These are phyloP conservation scores for Populus trichocarpa DNA, from an alignment of 441 rosid genomes.

Conservation along the genomic window DNA sequence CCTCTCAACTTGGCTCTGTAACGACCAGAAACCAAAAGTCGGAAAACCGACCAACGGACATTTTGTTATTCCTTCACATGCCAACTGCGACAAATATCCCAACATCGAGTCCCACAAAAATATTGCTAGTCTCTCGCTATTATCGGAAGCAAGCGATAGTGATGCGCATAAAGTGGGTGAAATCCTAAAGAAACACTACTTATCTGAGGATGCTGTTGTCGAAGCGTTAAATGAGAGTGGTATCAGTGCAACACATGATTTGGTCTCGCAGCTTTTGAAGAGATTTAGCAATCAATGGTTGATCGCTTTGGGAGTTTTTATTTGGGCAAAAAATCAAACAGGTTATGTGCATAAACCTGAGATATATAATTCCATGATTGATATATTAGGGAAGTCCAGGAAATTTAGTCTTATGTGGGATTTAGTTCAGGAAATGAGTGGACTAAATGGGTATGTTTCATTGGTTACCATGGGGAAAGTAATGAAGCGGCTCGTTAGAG, in stretches of 20 bases:
- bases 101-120: constrained; percentile 14
- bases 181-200: constrained; percentile 38
- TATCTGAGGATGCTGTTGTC: constrained; percentile 37
- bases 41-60: constrained; percentile 36
- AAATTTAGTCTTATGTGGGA: constrained; percentile 60
- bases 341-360: constrained; percentile 49
- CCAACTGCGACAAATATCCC: constrained; percentile 38
- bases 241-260: constrained; percentile 33
- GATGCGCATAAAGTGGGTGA: constrained; percentile 46
- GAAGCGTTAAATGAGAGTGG: constrained; percentile 33
- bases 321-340: constrained; percentile 72
- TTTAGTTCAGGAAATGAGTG: constrained; percentile 51
- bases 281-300: constrained; percentile 61
- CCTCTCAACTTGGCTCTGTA: constrained; percentile 59
- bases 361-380: constrained; percentile 58
- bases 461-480: constrained; percentile 58
- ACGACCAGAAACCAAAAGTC: constrained; percentile 23
- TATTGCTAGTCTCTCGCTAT: constrained; percentile 1
- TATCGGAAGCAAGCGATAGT: constrained; percentile 20
- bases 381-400: constrained; percentile 52
- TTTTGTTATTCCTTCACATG: constrained; percentile 65
- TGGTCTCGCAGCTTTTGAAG: constrained; percentile 51
- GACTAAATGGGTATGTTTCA: constrained; percentile 41
- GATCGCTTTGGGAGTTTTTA: constrained; percentile 55
- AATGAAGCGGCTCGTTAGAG: constrained; percentile 60